Conservation (phyloP, 352 stramenopile genomes). For the Pythium sukuiense region DNA sequence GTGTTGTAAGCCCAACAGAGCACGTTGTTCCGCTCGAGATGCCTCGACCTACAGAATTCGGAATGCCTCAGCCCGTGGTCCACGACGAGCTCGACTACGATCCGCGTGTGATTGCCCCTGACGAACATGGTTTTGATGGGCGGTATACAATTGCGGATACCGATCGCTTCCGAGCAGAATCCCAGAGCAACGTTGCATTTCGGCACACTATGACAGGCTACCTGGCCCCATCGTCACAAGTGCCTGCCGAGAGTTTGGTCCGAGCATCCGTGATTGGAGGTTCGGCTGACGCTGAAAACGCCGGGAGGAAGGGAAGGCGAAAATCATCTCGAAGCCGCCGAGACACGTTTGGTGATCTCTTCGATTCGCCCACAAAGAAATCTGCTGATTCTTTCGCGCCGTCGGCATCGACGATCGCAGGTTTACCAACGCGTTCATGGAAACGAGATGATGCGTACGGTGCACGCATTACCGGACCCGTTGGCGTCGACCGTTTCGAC, state of each 20-base stretch:
- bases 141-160: slow-evolving; percentile 34
- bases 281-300: neutral
- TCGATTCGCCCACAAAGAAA: slow-evolving; percentile 53
- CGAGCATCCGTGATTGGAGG: slow-evolving; percentile 7
- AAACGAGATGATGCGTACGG: neutral
- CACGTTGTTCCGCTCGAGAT: slow-evolving; percentile 3
- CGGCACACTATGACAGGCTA: slow-evolving; percentile 40
- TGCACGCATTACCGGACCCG: neutral
- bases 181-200: slow-evolving; percentile 12
- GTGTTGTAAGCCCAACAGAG: neutral
- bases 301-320: neutral
- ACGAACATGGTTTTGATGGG: slow-evolving; percentile 13
- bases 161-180: neutral
- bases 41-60: neutral
- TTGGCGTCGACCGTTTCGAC: slow-evolving; percentile 64
- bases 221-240: slow-evolving; percentile 17
- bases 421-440: slow-evolving; percentile 13
- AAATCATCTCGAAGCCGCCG: slow-evolving; percentile 36
- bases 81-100: slow-evolving; percentile 8
- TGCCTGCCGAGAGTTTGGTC: slow-evolving; percentile 12
- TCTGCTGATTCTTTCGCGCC: neutral
- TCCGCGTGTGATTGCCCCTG: neutral
- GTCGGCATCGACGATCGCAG: neutral
- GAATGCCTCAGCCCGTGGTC: neutral
- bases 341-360: slow-evolving; percentile 77